phyloP scores from a whole-genome alignment of 306 rosid genomes.

The Leucaena leucocephala region DNA sequence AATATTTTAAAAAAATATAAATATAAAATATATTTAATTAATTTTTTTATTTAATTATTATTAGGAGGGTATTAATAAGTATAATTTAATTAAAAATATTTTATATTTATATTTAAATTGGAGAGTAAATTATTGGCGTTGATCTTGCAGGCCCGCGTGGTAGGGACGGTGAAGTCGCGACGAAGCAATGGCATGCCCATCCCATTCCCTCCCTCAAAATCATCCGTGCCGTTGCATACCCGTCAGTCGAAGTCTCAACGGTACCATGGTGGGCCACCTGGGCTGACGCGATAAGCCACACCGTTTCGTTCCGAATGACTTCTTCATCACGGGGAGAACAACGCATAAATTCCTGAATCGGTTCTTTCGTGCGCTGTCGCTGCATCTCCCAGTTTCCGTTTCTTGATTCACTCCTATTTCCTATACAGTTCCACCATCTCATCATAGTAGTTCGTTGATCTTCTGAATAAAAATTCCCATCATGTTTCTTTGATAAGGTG shows the following conservation, averaged over 20 bases:
- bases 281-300: not conserved
- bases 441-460: conserved; percentile 11
- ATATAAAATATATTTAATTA: too few relatives aligned
- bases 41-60: too few relatives aligned
- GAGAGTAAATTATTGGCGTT: not conserved
- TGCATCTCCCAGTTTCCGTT: not conserved
- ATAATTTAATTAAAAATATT: too few relatives aligned
- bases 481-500: not conserved
- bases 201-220: not conserved
- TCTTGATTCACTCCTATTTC: not conserved
- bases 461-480: conserved; percentile 11
- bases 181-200: conserved; percentile 13
- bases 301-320: conserved; percentile 9
- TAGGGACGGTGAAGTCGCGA: conserved; percentile 47
- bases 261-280: conserved; percentile 26
- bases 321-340: not conserved
- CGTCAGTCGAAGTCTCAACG: not conserved
- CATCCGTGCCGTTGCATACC: conserved; percentile 12
- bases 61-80: too few relatives aligned
- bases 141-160: not conserved
- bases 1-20: too few relatives aligned
- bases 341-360: not conserved
- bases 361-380: not conserved
- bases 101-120: too few relatives aligned
- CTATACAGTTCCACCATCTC: not conserved